A percentile compares a stretch with the other conserved stretches of the same genome.
Evolutionary conservation across 495 filamentous ascomycete genomes (phyloP).

Genomic region (Monascus purpureus): DNA sequence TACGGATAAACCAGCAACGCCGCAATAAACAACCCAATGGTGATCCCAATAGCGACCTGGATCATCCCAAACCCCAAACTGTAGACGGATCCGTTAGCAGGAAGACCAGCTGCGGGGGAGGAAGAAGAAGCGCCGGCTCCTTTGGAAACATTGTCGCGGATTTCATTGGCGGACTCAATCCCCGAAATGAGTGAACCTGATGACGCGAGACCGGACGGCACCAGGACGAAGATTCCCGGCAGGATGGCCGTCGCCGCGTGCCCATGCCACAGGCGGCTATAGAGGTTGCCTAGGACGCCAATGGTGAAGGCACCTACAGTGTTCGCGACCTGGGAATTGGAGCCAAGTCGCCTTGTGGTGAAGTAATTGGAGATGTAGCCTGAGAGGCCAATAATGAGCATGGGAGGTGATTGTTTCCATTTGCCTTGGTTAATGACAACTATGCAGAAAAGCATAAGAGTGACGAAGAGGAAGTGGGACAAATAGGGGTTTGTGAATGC

Average conservation of each 20-base stretch:
- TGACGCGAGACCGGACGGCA: slow-evolving; percentile 73
- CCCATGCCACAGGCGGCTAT: slow-evolving; percentile 63
- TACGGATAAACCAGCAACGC: slow-evolving; percentile 69
- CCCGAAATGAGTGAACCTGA: slow-evolving; percentile 69
- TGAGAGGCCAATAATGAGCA: slow-evolving; percentile 59
- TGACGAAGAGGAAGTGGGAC: slow-evolving; percentile 44
- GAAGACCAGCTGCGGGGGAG: slow-evolving; percentile 9
- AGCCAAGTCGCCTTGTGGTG: slow-evolving; percentile 47
- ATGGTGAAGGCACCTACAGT: slow-evolving; percentile 73
- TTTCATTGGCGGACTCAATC: slow-evolving; percentile 53
- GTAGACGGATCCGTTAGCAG: no score
- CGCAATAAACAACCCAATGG: slow-evolving; percentile 70
- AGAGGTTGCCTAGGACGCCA: slow-evolving; percentile 72
- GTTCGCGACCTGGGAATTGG: slow-evolving; percentile 63
- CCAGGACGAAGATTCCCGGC: slow-evolving; percentile 87
- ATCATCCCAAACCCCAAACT: slow-evolving; percentile 56
- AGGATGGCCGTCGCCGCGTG: slow-evolving; percentile 75
- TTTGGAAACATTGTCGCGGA: slow-evolving; percentile 31
- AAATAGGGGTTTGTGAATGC: slow-evolving; percentile 24
- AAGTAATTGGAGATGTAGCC: slow-evolving; percentile 76
- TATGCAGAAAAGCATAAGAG: slow-evolving; percentile 62
- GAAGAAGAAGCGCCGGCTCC: slow-evolving; percentile 3
- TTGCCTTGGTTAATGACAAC: slow-evolving; percentile 77
- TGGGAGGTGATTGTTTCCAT: slow-evolving; percentile 68
- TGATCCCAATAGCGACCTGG: slow-evolving; percentile 79